Conservation (phyloP, 495 filamentous ascomycete species). For the Rhypophila decipiens region DNA sequence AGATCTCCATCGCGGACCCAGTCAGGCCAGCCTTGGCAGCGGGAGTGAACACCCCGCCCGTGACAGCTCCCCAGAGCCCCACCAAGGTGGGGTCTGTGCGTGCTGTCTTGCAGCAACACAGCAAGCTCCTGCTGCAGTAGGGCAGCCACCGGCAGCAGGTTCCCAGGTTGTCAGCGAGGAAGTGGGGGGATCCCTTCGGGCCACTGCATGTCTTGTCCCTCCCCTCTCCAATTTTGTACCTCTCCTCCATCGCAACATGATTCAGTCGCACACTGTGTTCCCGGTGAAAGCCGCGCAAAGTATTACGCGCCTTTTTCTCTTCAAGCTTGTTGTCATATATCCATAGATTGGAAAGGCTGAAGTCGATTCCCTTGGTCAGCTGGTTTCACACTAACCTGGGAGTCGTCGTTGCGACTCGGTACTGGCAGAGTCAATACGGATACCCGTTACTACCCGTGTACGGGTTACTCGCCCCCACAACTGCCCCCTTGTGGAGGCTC, state of each 20-base stretch:
- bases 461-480: too few relatives aligned
- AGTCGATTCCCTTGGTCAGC: too few relatives aligned
- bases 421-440: too few relatives aligned
- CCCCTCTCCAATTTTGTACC: not conserved
- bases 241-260: not conserved
- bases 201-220: not conserved
- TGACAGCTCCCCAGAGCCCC: not conserved
- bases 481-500: too few relatives aligned
- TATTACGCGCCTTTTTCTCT: not conserved
- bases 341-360: too few relatives aligned
- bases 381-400: too few relatives aligned
- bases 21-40: conserved; percentile 9
- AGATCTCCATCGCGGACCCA: conserved; percentile 6
- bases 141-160: not conserved
- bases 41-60: conserved; percentile 1
- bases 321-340: not conserved
- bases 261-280: not conserved
- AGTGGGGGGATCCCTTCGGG: not conserved
- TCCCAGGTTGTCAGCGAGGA: not conserved
- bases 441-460: too few relatives aligned
- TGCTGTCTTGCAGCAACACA: not conserved
- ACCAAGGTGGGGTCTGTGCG: not conserved
- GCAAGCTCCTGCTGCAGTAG: not conserved
- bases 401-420: too few relatives aligned
- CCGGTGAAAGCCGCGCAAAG: too few relatives aligned